Conservation (phyloP, 495 filamentous ascomycete species). For the Tetracladium setigerum region DNA sequence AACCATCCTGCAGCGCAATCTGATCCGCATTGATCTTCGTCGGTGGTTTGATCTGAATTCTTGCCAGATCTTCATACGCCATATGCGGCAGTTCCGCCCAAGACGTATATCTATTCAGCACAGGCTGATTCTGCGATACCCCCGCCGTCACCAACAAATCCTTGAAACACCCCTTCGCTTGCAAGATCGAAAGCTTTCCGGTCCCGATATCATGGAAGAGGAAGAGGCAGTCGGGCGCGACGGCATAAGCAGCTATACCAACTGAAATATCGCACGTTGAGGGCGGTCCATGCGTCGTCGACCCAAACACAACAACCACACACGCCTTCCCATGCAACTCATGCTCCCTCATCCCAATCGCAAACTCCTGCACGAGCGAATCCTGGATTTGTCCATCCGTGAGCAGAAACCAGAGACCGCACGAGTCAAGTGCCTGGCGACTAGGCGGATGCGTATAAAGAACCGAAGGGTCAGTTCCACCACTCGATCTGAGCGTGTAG, state of each 20-base stretch:
- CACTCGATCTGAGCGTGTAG: neutral
- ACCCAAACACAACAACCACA: neutral
- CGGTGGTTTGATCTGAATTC: neutral
- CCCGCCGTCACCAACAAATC: neutral
- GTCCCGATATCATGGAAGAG: constrained; percentile 7
- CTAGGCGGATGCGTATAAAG: neutral
- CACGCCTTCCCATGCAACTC: neutral
- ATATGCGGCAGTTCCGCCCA: neutral
- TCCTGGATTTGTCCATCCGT: constrained; percentile 10
- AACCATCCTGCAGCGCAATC: constrained; percentile 1
- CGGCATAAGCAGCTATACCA: constrained; percentile 5
- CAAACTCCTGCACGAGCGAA: neutral
- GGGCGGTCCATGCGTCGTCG: neutral
- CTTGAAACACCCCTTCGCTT: constrained; percentile 12
- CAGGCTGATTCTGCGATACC: too few species aligned
- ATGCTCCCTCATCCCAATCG: neutral
- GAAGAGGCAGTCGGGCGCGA: constrained; percentile 9
- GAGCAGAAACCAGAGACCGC: constrained; percentile 11
- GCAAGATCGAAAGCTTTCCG: neutral
- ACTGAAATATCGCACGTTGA: constrained; percentile 4
- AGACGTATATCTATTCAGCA: neutral
- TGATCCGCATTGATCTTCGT: neutral
- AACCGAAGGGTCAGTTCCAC: neutral
- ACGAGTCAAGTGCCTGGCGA: neutral
- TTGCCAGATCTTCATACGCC: neutral